Evolutionary conservation across 345 rosid species (phyloP), one percentile per base, ranked within the genome.

Genomic region (Clarkia xantiana): DNA sequence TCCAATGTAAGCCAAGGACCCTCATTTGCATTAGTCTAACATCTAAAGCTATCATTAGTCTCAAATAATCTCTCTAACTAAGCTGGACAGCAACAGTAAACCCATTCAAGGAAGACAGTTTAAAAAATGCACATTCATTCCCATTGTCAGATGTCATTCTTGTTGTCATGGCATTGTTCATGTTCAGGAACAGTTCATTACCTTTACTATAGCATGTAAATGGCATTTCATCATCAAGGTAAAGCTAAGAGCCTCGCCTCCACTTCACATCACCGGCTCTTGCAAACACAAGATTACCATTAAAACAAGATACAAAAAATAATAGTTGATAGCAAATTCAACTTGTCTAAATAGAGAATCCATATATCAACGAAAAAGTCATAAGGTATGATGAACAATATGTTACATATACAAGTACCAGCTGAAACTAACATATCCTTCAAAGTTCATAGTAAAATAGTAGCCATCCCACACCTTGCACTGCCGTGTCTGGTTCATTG

Each of bases 221-320:
- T 54, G 67, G 70, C 68, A 74, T 68, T 68, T 81, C 81, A 78
- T 78, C 80, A 11, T 72, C 78, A 76, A 72, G 65, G 90, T 76
- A 73, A 82, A 62, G 90, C 76, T 68, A 68, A 78, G 79, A 71
- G 66, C 56, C 55, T 57, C 78, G 67, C 76, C 84, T 76, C 78
- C 81, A 77, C 84, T 86, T 73, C 86, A 85, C 73, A 76, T 76
- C 90, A 78, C 62, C 57, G 65, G 64, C 81, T 82, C 93, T 89
- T 85, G 94, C 91, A 89, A 82, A 74, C 90, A 89, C 82, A 86
- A 77, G 62, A 71, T 69, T 68, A 77, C 76, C 61, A 77, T 86
- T 74, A 78, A 80, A 62, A 53, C n/a, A n/a, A n/a, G n/a, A n/a
- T 16, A 74, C 45, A 47, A 52, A 53, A 9, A 42, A 46, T 18